These are phyloP conservation scores for Leccinum arenicola DNA, from an alignment of 768 basidiomycete species.

Conservation along the genomic window DNA sequence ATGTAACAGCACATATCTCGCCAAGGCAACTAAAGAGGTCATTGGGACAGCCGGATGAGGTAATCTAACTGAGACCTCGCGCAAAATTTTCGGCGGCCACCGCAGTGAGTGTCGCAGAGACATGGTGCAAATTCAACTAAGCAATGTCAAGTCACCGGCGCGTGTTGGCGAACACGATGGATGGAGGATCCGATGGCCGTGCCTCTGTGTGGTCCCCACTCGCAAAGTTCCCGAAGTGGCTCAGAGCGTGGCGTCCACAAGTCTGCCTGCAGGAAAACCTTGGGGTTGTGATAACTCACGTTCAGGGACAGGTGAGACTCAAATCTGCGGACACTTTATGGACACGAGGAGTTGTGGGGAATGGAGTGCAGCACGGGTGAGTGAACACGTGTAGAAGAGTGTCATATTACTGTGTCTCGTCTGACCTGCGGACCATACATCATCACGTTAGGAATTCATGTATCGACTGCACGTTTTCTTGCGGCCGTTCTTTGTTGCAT, in stretches of 20 bases:
- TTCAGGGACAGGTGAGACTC: constrained; percentile 14
- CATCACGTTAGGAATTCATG: background rate
- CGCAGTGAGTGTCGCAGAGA: background rate
- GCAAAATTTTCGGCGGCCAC: background rate
- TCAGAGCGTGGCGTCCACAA: constrained; percentile 20
- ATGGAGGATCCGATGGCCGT: constrained; percentile 24
- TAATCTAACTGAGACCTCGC: constrained; percentile 8
- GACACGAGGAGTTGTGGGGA: constrained; percentile 18
- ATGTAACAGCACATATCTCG: background rate
- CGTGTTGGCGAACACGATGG: constrained; percentile 17
- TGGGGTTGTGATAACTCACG: constrained; percentile 7
- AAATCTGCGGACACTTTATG: background rate
- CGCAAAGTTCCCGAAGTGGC: constrained; percentile 5
- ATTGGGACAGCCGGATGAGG: constrained; percentile 1
- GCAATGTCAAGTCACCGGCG: constrained; percentile 15
- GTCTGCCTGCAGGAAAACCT: constrained; percentile 25
- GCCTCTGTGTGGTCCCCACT: constrained; percentile 5
- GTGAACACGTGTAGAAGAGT: constrained; percentile 21
- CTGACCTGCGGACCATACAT: constrained; percentile 4
- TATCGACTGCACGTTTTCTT: background rate
- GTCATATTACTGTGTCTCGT: background rate
- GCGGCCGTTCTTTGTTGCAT: background rate
- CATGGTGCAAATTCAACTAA: constrained; percentile 8
- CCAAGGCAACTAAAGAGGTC: background rate
- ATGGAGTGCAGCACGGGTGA: constrained; percentile 8